Conservation (phyloP, 106 monocot species). For the Allium sativum region DNA sequence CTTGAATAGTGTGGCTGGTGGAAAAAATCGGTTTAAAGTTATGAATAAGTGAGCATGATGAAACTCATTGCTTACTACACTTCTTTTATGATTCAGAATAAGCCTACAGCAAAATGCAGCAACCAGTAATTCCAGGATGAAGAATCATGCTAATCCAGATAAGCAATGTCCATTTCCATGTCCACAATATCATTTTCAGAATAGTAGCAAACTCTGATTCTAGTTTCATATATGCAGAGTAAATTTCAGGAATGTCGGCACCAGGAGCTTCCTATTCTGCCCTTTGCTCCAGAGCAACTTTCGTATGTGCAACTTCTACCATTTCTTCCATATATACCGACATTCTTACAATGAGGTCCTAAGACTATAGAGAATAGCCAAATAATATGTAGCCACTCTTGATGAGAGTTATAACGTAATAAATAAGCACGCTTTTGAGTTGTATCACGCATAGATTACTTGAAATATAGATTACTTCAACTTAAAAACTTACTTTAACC, state of each 20-base stretch:
- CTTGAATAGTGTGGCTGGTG: too few species aligned
- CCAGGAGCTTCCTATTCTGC: conserved; percentile 30
- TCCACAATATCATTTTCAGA: conserved; percentile 27
- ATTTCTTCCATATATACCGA: conserved; percentile 22
- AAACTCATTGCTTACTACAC: neutral
- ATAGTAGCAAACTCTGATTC: conserved; percentile 30
- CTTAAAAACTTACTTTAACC: conserved; percentile 32
- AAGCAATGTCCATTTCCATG: conserved; percentile 38
- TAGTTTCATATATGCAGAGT: conserved; percentile 27
- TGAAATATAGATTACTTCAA: conserved; percentile 15
- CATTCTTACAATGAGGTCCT: conserved; percentile 43
- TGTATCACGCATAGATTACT: conserved; percentile 60
- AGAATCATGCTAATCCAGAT: conserved; percentile 28
- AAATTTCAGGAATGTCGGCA: conserved; percentile 47
- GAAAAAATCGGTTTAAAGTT: too few species aligned
- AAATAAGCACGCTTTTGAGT: conserved; percentile 39
- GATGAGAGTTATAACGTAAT: conserved; percentile 15
- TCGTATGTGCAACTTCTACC: conserved; percentile 26
- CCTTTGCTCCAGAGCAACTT: conserved; percentile 37
- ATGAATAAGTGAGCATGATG: too few species aligned
- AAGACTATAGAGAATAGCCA: conserved; percentile 49
- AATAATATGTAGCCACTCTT: conserved; percentile 31
- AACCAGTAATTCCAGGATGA: conserved; percentile 17
- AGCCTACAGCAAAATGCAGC: conserved; percentile 29
- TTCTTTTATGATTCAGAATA: conserved; percentile 21